These are phyloP conservation scores for Spinellus fusiger DNA, from an alignment of 192 early-diverging fungal genomes.

Conservation along the genomic window DNA sequence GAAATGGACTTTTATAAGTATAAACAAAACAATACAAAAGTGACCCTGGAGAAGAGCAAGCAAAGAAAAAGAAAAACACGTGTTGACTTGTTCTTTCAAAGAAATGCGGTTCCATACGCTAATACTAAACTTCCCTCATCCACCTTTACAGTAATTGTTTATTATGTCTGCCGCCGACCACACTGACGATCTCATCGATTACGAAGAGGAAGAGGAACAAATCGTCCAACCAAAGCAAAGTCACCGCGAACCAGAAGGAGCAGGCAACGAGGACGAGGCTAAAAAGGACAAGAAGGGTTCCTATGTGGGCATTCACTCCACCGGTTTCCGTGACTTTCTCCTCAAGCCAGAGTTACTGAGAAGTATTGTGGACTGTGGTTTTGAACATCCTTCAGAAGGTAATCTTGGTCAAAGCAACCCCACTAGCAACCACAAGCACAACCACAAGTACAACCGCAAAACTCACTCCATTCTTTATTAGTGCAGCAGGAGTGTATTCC, in stretches of 20 bases:
- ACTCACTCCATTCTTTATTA: conserved; percentile 18
- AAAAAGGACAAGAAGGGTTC: conserved; percentile 93
- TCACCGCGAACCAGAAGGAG: conserved; percentile 31
- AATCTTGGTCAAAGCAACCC: too few species aligned
- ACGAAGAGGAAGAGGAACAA: conserved; percentile 92
- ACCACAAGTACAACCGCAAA: background rate
- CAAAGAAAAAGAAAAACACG: background rate
- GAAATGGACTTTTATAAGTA: too few species aligned
- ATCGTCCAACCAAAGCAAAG: conserved; percentile 46
- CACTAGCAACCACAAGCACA: background rate
- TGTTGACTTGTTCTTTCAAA: background rate
- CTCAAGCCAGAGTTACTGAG: conserved; percentile 94
- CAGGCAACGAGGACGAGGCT: conserved; percentile 49
- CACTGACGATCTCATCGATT: conserved; percentile 91
- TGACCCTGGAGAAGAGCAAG: background rate
- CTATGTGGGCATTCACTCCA: conserved; percentile 97
- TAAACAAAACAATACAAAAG: too few species aligned
- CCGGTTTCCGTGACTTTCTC: conserved; percentile 96
- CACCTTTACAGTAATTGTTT: background rate
- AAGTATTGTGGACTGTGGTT: conserved; percentile 97
- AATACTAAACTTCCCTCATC: background rate
- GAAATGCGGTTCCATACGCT: background rate
- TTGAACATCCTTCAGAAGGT: conserved; percentile 98
- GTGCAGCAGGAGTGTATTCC: conserved; percentile 99
- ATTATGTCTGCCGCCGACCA: conserved; percentile 55